phyloP scores from a whole-genome alignment of 768 basidiomycete genomes.

The Holtermannia corniformis region DNA sequence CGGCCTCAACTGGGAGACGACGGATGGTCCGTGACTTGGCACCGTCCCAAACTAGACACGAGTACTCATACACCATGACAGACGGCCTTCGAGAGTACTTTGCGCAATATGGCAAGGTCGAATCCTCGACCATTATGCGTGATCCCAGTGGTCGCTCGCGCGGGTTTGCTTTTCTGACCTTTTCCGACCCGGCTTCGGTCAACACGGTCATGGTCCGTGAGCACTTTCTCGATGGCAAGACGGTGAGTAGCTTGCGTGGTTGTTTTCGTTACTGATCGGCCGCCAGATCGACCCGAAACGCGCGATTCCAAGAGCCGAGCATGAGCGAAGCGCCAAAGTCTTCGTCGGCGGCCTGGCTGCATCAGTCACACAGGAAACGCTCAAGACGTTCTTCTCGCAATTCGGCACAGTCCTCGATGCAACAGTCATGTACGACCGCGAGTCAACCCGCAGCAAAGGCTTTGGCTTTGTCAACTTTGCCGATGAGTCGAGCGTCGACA shows the following conservation, averaged over 20 bases:
- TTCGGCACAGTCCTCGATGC: constrained; percentile 95
- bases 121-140: constrained; percentile 97
- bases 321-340: constrained; percentile 70
- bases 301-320: constrained; percentile 92
- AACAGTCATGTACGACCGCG: constrained; percentile 86
- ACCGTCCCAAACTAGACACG: background rate
- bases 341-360: constrained; percentile 93
- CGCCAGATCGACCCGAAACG: constrained; percentile 96
- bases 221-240: constrained; percentile 93
- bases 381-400: constrained; percentile 86
- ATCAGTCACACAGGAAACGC: constrained; percentile 82
- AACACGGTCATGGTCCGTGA: constrained; percentile 92
- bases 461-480: constrained; percentile 94
- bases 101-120: constrained; percentile 89
- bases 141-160: constrained; percentile 88
- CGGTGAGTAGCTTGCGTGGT: constrained; percentile 52
- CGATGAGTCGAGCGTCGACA: constrained; percentile 79
- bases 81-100: constrained; percentile 61
- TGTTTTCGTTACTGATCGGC: background rate
- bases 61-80: constrained; percentile 39
- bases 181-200: constrained; percentile 83
- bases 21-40: constrained; percentile 65
- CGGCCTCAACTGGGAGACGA: constrained; percentile 99
- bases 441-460: constrained; percentile 60
- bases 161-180: constrained; percentile 96